Evolutionary conservation across 2,329 filamentous ascomycete genomes (phyloP).

Genomic region (Pseudogymnoascus sp.): DNA sequence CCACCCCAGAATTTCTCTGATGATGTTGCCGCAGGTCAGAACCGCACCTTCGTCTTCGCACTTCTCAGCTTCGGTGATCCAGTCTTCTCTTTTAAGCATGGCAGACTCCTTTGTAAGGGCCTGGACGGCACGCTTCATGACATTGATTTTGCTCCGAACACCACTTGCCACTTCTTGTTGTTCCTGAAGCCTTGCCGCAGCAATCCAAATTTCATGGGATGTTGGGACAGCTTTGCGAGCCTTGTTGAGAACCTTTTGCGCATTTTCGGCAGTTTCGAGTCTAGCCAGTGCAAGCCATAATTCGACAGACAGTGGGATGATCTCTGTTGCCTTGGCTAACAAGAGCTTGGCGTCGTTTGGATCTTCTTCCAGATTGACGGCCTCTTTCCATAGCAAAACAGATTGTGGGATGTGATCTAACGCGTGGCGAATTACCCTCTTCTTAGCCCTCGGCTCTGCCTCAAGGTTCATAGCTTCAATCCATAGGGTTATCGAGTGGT

Average conservation of each 20-base stretch:
- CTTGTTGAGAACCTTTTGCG: slow-evolving; percentile 89
- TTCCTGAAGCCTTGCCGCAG: slow-evolving; percentile 78
- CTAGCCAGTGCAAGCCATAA: slow-evolving; percentile 90
- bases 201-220: slow-evolving; percentile 94
- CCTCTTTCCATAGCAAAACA: slow-evolving; percentile 94
- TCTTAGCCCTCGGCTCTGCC: slow-evolving; percentile 72
- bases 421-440: slow-evolving; percentile 84
- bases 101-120: slow-evolving; percentile 82
- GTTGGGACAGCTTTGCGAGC: slow-evolving; percentile 90
- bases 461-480: slow-evolving; percentile 93
- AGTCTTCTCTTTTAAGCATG: slow-evolving; percentile 95
- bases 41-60: slow-evolving; percentile 88
- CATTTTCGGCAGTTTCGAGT: slow-evolving; percentile 81
- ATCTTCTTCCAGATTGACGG: slow-evolving; percentile 90
- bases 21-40: slow-evolving; percentile 79
- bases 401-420: slow-evolving; percentile 90
- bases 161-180: slow-evolving; percentile 82
- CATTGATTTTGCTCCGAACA: slow-evolving; percentile 68
- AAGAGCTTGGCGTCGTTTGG: slow-evolving; percentile 78
- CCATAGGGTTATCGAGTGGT: slow-evolving; percentile 82
- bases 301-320: slow-evolving; percentile 88
- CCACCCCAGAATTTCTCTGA: slow-evolving; percentile 88
- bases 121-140: slow-evolving; percentile 91
- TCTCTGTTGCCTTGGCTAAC: slow-evolving; percentile 88
- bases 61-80: slow-evolving; percentile 89